phyloP scores from a whole-genome alignment of 2,329 filamentous ascomycete genomes.

The Rutstroemia sp. region DNA sequence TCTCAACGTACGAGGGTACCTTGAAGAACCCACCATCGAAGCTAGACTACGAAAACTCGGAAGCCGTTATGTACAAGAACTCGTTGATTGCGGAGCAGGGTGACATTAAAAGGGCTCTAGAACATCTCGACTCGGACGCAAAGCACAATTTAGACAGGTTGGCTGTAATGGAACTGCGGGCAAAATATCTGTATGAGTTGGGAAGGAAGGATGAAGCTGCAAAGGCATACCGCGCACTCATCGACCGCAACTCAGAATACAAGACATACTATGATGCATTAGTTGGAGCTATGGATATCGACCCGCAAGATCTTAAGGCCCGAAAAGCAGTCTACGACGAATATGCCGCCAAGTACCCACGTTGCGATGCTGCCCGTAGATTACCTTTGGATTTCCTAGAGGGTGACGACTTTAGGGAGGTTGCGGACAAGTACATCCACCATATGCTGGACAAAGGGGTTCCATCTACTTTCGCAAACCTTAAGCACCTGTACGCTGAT shows the following conservation, averaged over 20 bases:
- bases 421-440: slow-evolving; percentile 71
- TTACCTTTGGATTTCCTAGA: slow-evolving; percentile 85
- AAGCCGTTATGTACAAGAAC: slow-evolving; percentile 94
- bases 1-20: slow-evolving; percentile 90
- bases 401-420: slow-evolving; percentile 70
- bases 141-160: slow-evolving; percentile 78
- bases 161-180: slow-evolving; percentile 76
- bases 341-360: slow-evolving; percentile 72
- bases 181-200: slow-evolving; percentile 75
- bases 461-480: slow-evolving; percentile 91
- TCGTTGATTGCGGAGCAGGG: slow-evolving; percentile 85
- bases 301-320: slow-evolving; percentile 51
- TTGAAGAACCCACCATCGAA: slow-evolving; percentile 72
- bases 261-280: slow-evolving; percentile 78
- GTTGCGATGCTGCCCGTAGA: slow-evolving; percentile 76
- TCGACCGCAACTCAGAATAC: slow-evolving; percentile 85
- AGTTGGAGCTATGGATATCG: slow-evolving; percentile 59
- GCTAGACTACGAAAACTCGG: slow-evolving; percentile 83
- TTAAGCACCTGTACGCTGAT: slow-evolving; percentile 87
- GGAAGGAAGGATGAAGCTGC: slow-evolving; percentile 72
- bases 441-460: slow-evolving; percentile 88
- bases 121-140: slow-evolving; percentile 72
- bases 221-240: slow-evolving; percentile 69
- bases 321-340: slow-evolving; percentile 72
- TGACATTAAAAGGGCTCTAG: slow-evolving; percentile 72